Evolutionary conservation across 176 grass and related monocot genomes (phyloP).

Genomic region (Cenchrus purpureus): DNA sequence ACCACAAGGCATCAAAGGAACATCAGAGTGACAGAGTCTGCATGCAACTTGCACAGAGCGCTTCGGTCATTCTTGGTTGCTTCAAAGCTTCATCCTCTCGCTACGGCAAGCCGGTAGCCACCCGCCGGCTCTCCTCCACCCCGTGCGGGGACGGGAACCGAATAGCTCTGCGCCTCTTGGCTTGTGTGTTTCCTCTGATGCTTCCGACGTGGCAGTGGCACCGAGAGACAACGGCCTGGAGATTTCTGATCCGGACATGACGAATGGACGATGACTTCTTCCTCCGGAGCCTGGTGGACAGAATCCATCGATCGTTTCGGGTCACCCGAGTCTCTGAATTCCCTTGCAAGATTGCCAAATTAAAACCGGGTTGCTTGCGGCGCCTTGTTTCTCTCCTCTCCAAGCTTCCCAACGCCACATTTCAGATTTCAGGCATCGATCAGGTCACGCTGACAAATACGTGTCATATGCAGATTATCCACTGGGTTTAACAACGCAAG

Average conservation of each 20-base stretch:
- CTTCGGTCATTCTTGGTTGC: neutral
- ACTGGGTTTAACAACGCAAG: neutral
- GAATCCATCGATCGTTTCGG: neutral
- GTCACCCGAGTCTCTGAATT: neutral
- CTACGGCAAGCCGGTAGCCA: neutral
- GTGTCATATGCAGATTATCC: neutral
- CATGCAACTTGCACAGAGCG: neutral
- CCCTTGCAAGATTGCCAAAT: neutral
- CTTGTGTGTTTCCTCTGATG: neutral
- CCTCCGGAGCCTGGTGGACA: neutral
- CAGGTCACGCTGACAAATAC: neutral
- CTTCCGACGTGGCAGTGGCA: neutral
- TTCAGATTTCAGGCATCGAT: neutral
- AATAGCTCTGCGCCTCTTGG: neutral
- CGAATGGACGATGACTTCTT: neutral
- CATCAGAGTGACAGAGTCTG: neutral
- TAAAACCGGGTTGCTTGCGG: neutral
- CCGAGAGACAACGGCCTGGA: neutral
- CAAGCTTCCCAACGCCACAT: neutral
- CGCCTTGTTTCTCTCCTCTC: neutral
- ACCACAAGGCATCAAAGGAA: too few species aligned
- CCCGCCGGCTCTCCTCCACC: neutral
- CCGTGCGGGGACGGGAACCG: neutral
- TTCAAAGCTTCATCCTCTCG: neutral
- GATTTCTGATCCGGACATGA: neutral